Percentiles rank a stretch among this genome's conserved stretches.
phyloP scores from a whole-genome alignment of 2,329 filamentous ascomycete species.

The Venturia nashicola region DNA sequence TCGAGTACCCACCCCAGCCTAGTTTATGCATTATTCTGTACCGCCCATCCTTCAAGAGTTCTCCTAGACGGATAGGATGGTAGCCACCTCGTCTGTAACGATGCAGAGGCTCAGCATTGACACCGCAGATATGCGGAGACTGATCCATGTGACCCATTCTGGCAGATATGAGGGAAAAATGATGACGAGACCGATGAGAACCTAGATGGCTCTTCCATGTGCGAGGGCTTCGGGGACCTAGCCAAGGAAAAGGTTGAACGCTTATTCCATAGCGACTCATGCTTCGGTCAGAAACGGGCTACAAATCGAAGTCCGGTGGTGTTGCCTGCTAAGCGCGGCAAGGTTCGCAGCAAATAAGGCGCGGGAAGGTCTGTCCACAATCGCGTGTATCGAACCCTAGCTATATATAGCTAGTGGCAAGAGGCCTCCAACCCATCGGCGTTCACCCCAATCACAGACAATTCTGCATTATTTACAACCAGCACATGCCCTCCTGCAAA shows the following conservation, averaged over 20 bases:
- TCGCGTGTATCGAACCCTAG: too few relatives aligned
- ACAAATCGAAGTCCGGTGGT: not conserved
- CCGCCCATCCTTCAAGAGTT: constrained; percentile 13
- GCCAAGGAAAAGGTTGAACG: not conserved
- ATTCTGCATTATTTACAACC: too few relatives aligned
- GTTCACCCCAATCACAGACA: too few relatives aligned
- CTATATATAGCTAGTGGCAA: too few relatives aligned
- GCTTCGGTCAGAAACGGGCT: not conserved
- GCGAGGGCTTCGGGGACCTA: not conserved
- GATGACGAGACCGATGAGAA: not conserved
- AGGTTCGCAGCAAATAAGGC: not conserved
- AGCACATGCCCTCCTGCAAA: too few relatives aligned
- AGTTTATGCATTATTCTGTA: constrained; percentile 12
- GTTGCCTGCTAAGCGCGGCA: not conserved
- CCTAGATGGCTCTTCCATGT: not conserved
- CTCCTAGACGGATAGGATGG: constrained; percentile 15
- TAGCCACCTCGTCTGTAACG: constrained; percentile 15
- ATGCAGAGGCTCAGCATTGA: constrained; percentile 16
- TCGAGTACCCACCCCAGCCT: constrained; percentile 7
- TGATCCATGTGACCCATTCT: not conserved
- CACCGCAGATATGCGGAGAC: constrained; percentile 10
- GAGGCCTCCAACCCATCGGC: too few relatives aligned
- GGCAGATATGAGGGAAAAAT: not conserved
- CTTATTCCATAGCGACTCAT: not conserved
- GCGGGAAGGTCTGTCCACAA: too few relatives aligned